Percentiles rank a stretch among this genome's conserved stretches.
phyloP scores from a whole-genome alignment of 2,329 filamentous ascomycete species.

The Plectosphaerella cucumerina region DNA sequence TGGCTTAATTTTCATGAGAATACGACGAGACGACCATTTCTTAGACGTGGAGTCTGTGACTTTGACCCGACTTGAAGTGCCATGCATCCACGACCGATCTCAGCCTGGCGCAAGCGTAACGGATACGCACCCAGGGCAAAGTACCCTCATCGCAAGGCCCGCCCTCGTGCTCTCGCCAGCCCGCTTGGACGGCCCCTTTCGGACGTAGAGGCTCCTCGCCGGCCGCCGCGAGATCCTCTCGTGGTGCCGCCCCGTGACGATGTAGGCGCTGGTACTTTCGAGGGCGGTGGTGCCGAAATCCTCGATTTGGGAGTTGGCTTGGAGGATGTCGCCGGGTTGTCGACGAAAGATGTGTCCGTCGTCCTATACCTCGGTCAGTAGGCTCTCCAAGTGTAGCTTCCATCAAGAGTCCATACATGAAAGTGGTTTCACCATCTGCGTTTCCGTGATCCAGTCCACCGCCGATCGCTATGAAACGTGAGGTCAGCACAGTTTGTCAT shows the following conservation, averaged over 20 bases:
- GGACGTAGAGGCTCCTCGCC: constrained; percentile 22
- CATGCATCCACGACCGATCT: too few relatives aligned
- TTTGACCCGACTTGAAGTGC: too few relatives aligned
- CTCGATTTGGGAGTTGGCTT: constrained; percentile 44
- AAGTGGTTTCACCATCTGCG: constrained; percentile 70
- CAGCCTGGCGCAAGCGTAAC: too few relatives aligned
- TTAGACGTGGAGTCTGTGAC: background rate
- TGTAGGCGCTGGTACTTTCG: constrained; percentile 41
- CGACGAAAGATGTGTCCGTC: constrained; percentile 86
- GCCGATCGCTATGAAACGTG: too few relatives aligned
- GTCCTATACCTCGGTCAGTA: constrained; percentile 52
- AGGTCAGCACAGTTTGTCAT: too few relatives aligned
- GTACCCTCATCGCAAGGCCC: constrained; percentile 36
- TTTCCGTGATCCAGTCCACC: too few relatives aligned
- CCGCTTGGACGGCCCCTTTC: constrained; percentile 40
- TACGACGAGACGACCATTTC: too few relatives aligned
- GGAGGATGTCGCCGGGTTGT: constrained; percentile 65
- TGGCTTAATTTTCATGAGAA: too few relatives aligned
- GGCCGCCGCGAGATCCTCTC: constrained; percentile 15
- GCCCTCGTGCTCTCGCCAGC: constrained; percentile 39
- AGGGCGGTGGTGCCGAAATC: constrained; percentile 31
- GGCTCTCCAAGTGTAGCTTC: background rate
- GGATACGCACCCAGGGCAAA: background rate
- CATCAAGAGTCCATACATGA: constrained; percentile 54
- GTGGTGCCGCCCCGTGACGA: constrained; percentile 31